Evolutionary conservation across 208 protist genomes (phyloP), one percentile per base, ranked within the genome.

Genomic region (Strigomonas culicis): DNA sequence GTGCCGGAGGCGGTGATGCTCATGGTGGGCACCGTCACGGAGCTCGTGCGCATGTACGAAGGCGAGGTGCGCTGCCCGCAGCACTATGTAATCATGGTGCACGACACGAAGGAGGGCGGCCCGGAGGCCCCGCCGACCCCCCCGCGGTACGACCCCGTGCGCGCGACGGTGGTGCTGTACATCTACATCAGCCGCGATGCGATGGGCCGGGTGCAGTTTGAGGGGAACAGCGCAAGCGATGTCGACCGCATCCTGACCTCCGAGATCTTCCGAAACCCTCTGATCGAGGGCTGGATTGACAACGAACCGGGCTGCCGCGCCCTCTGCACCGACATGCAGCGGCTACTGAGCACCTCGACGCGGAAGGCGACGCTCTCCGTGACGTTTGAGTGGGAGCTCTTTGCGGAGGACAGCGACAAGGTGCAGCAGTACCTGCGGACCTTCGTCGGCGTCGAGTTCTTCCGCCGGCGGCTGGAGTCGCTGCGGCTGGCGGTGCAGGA

Each of bases 271-370:
- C 84, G 90, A 30, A 84, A 95, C 47, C 90, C 90, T 1, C 63
- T 87, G 6, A 89, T 93, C 62, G 90, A 95, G 70, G 82, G 86
- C 22, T 95, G 86, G 84, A 83, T 93, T 10, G 79, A 77, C 32
- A 78, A 50, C 41, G 78, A 83, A 22, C 75, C 63, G 15, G 77
- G 73, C 49, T 86, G 79, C 55, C 74, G 77, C 11, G 69, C 64
- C 7, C 69, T 67, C 17, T 80, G 72, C n/a, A 68, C 67, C 41
- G 82, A 84, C 1, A 80, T 88, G 36, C 72, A 70, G 25, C 59
- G 73, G 25, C 69, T 82, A 34, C 68, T 94, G 11, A 74, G 73
- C 46, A 56, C 59, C 31, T 53, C 59, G 11, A 46, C 34, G 1
- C 41, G 4, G 62, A 4, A 10, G 7, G 34, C 34, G 10, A 53